A percentile compares a stretch with the other conserved stretches of the same genome.
Conservation (phyloP, 106 monocot species). For the Phalaenopsis aphrodite region DNA sequence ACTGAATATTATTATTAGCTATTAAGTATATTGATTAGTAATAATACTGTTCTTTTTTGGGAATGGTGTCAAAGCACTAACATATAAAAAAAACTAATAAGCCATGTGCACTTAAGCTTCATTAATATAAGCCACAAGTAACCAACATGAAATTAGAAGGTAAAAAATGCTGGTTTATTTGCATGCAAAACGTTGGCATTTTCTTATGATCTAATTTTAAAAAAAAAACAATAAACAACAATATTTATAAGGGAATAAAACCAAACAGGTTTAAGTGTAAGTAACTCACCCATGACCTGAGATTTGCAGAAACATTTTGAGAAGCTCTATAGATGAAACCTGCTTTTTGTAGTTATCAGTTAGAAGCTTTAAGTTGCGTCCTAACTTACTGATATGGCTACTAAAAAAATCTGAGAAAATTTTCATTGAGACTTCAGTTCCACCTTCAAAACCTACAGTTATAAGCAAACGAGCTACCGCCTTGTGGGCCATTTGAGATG, state of each 20-base stretch:
- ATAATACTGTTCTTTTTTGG: not conserved
- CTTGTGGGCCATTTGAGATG: conserved; percentile 43
- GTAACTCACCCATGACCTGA: conserved; percentile 51
- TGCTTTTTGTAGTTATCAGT: conserved; percentile 77
- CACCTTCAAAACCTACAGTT: conserved; percentile 59
- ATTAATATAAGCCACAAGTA: not conserved
- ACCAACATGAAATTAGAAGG: not conserved
- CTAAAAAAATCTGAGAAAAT: conserved; percentile 60
- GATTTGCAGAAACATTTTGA: conserved; percentile 88
- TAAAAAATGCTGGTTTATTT: not conserved
- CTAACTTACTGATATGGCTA: conserved; percentile 58
- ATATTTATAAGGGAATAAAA: not conserved
- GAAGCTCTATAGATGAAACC: conserved; percentile 68
- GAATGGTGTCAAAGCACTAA: not conserved
- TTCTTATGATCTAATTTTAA: not conserved
- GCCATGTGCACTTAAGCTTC: not conserved
- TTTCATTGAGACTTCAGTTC: conserved; percentile 51
- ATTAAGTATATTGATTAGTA: not conserved
- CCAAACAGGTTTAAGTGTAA: not conserved
- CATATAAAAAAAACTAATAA: not conserved
- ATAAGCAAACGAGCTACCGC: conserved; percentile 40
- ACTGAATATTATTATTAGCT: not conserved
- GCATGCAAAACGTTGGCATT: not conserved
- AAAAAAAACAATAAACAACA: not conserved
- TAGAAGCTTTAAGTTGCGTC: conserved; percentile 68